Percentiles rank a stretch among this genome's conserved stretches.
phyloP scores from a whole-genome alignment of 805 yeast genomes.

The Scheffersomyces lignosus region DNA sequence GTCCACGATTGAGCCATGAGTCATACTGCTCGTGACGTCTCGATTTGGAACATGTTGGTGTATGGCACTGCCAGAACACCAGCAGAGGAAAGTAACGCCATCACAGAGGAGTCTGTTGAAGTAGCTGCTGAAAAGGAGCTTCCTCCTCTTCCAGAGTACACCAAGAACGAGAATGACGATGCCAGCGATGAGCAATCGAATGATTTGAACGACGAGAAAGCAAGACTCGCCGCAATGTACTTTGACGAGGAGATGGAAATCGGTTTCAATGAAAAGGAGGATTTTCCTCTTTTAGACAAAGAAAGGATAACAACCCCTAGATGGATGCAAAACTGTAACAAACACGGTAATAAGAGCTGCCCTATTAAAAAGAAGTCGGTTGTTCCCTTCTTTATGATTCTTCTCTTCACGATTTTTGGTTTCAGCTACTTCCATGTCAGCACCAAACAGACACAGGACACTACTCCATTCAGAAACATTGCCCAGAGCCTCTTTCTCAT shows the following conservation, averaged over 20 bases:
- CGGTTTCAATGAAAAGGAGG: neutral
- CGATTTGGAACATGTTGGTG: conserved; percentile 16
- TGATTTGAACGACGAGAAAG: neutral
- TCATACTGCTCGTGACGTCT: conserved; percentile 13
- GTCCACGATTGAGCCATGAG: too few species aligned
- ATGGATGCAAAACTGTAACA: neutral
- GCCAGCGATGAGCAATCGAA: neutral
- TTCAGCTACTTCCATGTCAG: neutral
- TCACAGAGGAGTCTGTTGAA: neutral
- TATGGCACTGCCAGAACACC: conserved; percentile 9
- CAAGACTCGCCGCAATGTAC: too few species aligned
- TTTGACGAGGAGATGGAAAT: neutral
- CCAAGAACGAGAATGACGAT: neutral
- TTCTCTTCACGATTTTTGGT: neutral
- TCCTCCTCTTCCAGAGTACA: neutral
- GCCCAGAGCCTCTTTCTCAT: neutral
- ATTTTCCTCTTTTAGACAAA: too few species aligned
- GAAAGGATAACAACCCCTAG: too few species aligned
- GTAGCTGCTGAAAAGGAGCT: neutral
- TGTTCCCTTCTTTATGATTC: neutral
- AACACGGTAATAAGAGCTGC: neutral
- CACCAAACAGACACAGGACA: neutral
- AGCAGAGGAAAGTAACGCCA: neutral
- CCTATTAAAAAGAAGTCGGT: neutral
- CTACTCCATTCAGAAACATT: neutral